phyloP scores from a whole-genome alignment of 768 basidiomycete species.

The Lentinula aciculospora region DNA sequence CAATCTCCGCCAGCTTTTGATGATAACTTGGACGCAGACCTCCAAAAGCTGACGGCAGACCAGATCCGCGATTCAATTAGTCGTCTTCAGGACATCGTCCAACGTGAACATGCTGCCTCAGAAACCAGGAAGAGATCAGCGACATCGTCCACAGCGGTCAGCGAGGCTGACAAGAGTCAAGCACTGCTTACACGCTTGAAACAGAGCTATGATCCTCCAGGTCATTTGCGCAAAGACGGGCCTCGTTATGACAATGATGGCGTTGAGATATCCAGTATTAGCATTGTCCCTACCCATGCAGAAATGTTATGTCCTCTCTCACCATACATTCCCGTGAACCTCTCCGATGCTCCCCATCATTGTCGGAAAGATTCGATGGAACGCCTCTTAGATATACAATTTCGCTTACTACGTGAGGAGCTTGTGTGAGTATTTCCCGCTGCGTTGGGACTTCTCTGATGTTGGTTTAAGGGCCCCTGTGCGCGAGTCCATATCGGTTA shows the following conservation, averaged over 20 bases:
- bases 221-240: slow-evolving; percentile 39
- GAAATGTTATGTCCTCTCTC: slow-evolving; percentile 46
- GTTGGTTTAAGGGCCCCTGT: slow-evolving; percentile 39
- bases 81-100: slow-evolving; percentile 36
- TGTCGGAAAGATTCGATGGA: slow-evolving; percentile 55
- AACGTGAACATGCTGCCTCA: slow-evolving; percentile 40
- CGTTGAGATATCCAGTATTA: slow-evolving; percentile 47
- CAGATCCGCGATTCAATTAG: slow-evolving; percentile 11
- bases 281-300: slow-evolving; percentile 64
- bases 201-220: slow-evolving; percentile 50
- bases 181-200: slow-evolving; percentile 31
- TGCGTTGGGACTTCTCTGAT: neutral
- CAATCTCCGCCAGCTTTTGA: slow-evolving; percentile 35
- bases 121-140: slow-evolving; percentile 15
- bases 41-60: slow-evolving; percentile 31
- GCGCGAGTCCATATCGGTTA: slow-evolving; percentile 41
- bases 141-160: slow-evolving; percentile 1
- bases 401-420: slow-evolving; percentile 70
- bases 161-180: slow-evolving; percentile 19
- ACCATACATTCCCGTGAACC: slow-evolving; percentile 59
- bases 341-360: slow-evolving; percentile 59
- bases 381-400: slow-evolving; percentile 66
- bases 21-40: slow-evolving; percentile 30
- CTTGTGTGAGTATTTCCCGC: slow-evolving; percentile 39
- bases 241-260: slow-evolving; percentile 69